phyloP scores from a whole-genome alignment of 768 basidiomycete genomes.

The Boletus tylopilopsis region DNA sequence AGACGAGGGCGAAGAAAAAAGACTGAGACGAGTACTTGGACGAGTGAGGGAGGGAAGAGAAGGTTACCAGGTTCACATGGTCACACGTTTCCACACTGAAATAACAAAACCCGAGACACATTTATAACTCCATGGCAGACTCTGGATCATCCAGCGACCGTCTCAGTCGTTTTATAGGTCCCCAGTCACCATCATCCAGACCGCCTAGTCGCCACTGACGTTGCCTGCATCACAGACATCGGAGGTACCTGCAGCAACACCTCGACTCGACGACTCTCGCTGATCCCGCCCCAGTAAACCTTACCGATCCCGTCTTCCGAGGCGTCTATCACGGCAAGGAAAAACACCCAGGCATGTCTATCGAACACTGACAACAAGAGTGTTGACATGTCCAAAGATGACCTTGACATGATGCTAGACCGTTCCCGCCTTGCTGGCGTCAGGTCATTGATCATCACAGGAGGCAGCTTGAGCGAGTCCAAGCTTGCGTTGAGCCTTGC shows the following conservation, averaged over 20 bases:
- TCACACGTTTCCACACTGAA: conserved; percentile 4
- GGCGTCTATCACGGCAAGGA: conserved; percentile 46
- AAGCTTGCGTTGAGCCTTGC: conserved; percentile 59
- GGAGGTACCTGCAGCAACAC: conserved; percentile 28
- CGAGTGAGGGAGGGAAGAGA: neutral
- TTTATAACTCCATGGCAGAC: too few species aligned
- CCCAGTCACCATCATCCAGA: neutral
- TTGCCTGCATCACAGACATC: conserved; percentile 30
- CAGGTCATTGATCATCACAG: conserved; percentile 71
- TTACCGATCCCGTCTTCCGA: conserved; percentile 57
- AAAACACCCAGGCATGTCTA: conserved; percentile 46
- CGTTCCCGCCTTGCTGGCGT: conserved; percentile 60
- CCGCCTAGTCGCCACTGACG: neutral
- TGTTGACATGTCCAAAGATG: conserved; percentile 40
- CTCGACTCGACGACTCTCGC: neutral
- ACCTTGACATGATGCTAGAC: conserved; percentile 54
- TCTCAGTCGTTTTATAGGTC: conserved; percentile 41
- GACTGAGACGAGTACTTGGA: conserved; percentile 9
- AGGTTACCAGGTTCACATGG: conserved; percentile 7
- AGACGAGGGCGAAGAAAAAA: conserved; percentile 15
- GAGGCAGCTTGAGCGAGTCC: conserved; percentile 65
- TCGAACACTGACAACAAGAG: neutral
- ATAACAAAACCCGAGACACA: neutral
- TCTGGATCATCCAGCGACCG: too few species aligned
- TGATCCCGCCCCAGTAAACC: conserved; percentile 37